Base-by-base conservation (phyloP, 331 rosid genomes). In the Spiraea crenata region DNA sequence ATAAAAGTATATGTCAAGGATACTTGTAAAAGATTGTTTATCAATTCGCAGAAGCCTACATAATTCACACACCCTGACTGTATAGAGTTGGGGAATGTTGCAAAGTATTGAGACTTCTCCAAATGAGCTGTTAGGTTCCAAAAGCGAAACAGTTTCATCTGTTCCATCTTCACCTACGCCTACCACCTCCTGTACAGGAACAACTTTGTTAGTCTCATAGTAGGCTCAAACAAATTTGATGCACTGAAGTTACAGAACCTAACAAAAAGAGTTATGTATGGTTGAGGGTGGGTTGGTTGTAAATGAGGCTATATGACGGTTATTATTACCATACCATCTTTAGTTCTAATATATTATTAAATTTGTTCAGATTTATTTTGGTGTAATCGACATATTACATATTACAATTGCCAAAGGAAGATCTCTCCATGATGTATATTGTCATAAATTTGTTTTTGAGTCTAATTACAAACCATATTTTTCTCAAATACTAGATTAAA, bases 71-170 rank as follows among this genome's bases (percentile, higher is more conserved):
- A 95, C 97, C 15, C 97, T 88, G 69, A 95, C 99, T 13, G 91
- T 87, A 76, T 91, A 82, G 31, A 92, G 98, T 58, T 95, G 98
- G 62, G 99, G 96, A 76, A 95, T 95, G 84, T 91, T 95, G 77
- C 99, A 91, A 71, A 95, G 92, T 71, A 95, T 89, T 39, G 96
- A 95, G 77, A 89, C 70, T 78, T 86, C 93, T 70, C 99, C 99
- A 64, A 91, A 95, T 46, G 96, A 77, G 82, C 84, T 84, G 77
- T 83, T 44, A n/a, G 82, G 90, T 67, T 81, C 47, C 72, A 95
- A 80, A 55, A 73, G 75, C 48, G 89, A 69, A 77, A 86, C 57
- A 48, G 93, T 88, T 67, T 87, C 92, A 79, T 91, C 96, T 37
- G 81, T n/a, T 66, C 97, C 96, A 75, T 91, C 91, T 73, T 89